phyloP scores from a whole-genome alignment of 768 basidiomycete genomes.

The Macrolepiota fuliginosa region DNA sequence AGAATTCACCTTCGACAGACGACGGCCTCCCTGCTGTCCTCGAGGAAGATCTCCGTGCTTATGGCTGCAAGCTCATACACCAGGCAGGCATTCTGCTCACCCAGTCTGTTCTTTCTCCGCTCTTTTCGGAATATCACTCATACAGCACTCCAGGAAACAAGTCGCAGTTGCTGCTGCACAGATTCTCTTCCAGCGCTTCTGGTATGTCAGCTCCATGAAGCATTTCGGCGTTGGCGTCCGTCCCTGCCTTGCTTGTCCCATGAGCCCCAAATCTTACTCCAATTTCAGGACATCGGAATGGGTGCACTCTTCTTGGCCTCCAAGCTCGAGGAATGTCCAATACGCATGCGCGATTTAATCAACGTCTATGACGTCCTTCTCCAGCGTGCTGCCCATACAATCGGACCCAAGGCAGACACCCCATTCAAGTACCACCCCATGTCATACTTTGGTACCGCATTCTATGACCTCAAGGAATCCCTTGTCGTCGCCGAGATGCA shows the following conservation, averaged over 20 bases:
- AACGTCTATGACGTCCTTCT: constrained; percentile 90
- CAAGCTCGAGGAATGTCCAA: constrained; percentile 88
- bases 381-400: constrained; percentile 64
- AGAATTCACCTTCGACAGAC: constrained; percentile 73
- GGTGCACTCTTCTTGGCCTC: constrained; percentile 87
- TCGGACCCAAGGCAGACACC: constrained; percentile 31
- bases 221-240: constrained; percentile 91
- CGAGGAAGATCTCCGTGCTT: constrained; percentile 86
- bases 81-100: constrained; percentile 89
- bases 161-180: constrained; percentile 97
- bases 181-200: constrained; percentile 95
- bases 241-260: constrained; percentile 15
- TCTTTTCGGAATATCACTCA: background rate
- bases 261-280: background rate
- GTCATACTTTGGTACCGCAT: constrained; percentile 85
- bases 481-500: constrained; percentile 97
- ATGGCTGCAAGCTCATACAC: constrained; percentile 93
- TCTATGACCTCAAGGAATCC: constrained; percentile 94
- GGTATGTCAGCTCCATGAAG: constrained; percentile 92
- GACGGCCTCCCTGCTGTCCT: constrained; percentile 81
- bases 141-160: constrained; percentile 66
- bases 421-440: constrained; percentile 75
- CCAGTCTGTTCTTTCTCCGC: constrained; percentile 56
- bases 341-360: constrained; percentile 91
- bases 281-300: constrained; percentile 76